These are phyloP conservation scores for Fagus crenata DNA, from an alignment of 306 rosid species.

Conservation along the genomic window DNA sequence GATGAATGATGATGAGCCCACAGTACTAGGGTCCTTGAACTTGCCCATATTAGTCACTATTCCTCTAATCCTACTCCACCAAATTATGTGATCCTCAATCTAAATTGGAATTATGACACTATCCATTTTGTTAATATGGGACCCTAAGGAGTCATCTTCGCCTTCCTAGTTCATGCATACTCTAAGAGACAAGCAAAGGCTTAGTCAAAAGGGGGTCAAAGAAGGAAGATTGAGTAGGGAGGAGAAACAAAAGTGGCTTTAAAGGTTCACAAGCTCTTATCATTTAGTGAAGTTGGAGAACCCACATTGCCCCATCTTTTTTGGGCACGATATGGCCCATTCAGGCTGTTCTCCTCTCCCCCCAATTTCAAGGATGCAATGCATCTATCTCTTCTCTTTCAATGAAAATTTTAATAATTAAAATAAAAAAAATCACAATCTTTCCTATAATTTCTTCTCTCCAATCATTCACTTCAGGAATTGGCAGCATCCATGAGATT, in stretches of 20 bases:
- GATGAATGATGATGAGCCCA: constrained; percentile 27
- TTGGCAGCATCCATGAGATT: constrained; percentile 85
- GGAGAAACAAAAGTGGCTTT: constrained; percentile 45
- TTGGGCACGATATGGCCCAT: constrained; percentile 60
- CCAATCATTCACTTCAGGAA: constrained; percentile 79
- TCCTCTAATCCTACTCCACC: constrained; percentile 43
- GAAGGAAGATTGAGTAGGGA: constrained; percentile 55
- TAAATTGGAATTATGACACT: constrained; percentile 39
- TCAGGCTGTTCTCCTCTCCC: constrained; percentile 51
- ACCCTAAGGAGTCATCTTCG: constrained; percentile 43
- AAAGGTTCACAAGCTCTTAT: constrained; percentile 48
- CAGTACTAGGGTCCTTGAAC: constrained; percentile 54
- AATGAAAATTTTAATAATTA: constrained; percentile 2
- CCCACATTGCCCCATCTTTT: constrained; percentile 62
- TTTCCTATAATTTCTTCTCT: constrained; percentile 17
- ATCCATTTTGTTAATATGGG: constrained; percentile 30
- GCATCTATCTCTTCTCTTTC: constrained; percentile 51
- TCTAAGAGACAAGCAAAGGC: constrained; percentile 48
- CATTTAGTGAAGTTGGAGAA: constrained; percentile 52
- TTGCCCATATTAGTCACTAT: constrained; percentile 46
- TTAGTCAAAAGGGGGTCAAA: constrained; percentile 70
- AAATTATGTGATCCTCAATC: constrained; percentile 45
- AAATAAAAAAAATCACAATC: constrained; percentile 26
- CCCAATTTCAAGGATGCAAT: constrained; percentile 65
- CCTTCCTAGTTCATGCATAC: constrained; percentile 62